Evolutionary conservation across 2,329 filamentous ascomycete species (phyloP).

Genomic region (Trichoderma asperellum): DNA sequence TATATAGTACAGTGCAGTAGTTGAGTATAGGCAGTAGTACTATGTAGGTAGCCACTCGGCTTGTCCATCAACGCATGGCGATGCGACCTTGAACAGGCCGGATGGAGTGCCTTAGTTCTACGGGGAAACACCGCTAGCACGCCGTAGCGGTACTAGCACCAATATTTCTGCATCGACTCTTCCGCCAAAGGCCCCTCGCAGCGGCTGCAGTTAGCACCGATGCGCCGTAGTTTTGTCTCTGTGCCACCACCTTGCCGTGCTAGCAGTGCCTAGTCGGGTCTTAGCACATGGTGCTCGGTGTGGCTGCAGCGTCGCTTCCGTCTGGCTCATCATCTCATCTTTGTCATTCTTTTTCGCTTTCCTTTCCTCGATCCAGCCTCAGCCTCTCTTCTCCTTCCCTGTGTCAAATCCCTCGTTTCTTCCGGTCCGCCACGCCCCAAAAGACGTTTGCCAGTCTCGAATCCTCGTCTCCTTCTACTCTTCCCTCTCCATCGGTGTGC

Average conservation of each 20-base stretch:
- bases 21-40: no score
- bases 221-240: neutral
- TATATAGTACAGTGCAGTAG: no score
- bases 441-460: neutral
- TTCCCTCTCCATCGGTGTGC: neutral
- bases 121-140: neutral
- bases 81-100: neutral
- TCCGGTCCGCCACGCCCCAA: neutral
- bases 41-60: neutral
- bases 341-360: neutral
- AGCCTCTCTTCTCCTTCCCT: neutral
- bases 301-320: neutral
- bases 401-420: neutral
- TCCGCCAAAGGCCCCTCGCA: neutral
- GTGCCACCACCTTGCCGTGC: neutral
- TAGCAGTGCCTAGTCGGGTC: neutral
- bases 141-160: neutral
- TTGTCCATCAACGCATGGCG: neutral
- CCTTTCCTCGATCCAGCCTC: neutral
- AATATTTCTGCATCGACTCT: neutral
- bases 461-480: neutral
- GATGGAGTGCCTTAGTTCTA: neutral
- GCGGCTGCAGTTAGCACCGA: neutral
- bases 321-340: constrained; percentile 5
- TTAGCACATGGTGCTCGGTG: neutral